Conservation (phyloP, 208 protist species). For the Leishmania lainsoni region DNA sequence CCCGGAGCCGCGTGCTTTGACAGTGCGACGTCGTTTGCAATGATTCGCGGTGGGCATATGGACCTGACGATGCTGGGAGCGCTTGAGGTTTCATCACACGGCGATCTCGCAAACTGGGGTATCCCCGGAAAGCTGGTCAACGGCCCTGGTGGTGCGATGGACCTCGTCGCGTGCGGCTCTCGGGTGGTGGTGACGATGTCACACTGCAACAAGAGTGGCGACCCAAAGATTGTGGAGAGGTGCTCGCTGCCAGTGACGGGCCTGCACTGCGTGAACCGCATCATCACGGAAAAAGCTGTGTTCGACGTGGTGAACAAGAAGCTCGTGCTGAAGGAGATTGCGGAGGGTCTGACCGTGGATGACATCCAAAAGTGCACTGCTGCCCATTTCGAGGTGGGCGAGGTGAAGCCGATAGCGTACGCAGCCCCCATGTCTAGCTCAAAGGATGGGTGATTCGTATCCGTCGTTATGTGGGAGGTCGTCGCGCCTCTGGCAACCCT, state of each 20-base stretch:
- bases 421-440: constrained; percentile 44
- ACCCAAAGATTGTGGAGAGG: constrained; percentile 93
- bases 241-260: constrained; percentile 95
- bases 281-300: constrained; percentile 97
- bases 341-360: constrained; percentile 92
- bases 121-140: constrained; percentile 98
- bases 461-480: too few species aligned
- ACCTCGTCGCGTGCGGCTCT: constrained; percentile 92
- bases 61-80: constrained; percentile 97
- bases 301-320: constrained; percentile 93
- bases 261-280: constrained; percentile 86
- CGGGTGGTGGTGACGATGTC: constrained; percentile 97
- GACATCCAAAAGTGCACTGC: constrained; percentile 88
- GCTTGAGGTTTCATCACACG: constrained; percentile 93
- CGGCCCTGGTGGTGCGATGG: constrained; percentile 97
- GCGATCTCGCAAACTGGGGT: constrained; percentile 98
- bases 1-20: constrained; percentile 94
- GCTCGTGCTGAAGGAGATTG: constrained; percentile 92
- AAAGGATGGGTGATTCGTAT: not conserved
- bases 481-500: not conserved
- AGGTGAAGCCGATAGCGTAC: constrained; percentile 82
- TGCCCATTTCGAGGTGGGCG: constrained; percentile 57
- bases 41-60: constrained; percentile 97
- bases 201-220: constrained; percentile 95
- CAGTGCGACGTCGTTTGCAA: constrained; percentile 94